These are phyloP conservation scores for Rugosomyces carneus DNA, from an alignment of 1,284 basidiomycete species.

Conservation along the genomic window DNA sequence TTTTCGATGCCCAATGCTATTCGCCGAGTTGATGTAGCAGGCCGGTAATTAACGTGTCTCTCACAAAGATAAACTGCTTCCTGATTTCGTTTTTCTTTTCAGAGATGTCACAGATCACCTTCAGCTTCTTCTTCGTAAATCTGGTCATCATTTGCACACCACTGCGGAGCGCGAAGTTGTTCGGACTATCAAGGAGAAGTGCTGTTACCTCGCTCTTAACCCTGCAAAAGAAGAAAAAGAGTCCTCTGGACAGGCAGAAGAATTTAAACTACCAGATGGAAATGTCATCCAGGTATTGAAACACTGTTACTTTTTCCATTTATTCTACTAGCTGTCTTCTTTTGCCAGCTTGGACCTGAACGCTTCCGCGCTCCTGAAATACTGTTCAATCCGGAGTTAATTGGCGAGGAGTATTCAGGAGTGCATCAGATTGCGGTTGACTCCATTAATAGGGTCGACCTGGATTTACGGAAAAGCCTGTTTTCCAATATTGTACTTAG, in stretches of 20 bases:
- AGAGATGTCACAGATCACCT: conserved; percentile 97
- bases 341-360: conserved; percentile 80
- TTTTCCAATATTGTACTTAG: conserved; percentile 97
- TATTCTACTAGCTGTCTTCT: conserved; percentile 8
- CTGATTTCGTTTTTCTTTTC: conserved; percentile 15
- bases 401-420: conserved; percentile 94
- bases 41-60: conserved; percentile 60
- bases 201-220: conserved; percentile 90
- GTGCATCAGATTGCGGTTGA: conserved; percentile 95
- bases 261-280: conserved; percentile 94
- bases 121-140: conserved; percentile 89
- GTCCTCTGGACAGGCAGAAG: conserved; percentile 68
- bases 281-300: conserved; percentile 79
- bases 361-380: conserved; percentile 97
- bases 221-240: conserved; percentile 96
- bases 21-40: conserved; percentile 92
- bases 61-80: conserved; percentile 11
- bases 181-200: conserved; percentile 96
- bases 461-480: conserved; percentile 91
- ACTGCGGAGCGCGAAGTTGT: conserved; percentile 98
- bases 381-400: conserved; percentile 94
- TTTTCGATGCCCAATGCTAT: conserved; percentile 99
- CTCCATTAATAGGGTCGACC: conserved; percentile 79
- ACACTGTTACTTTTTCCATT: conserved; percentile 4
- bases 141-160: conserved; percentile 93